A percentile compares a stretch with the other conserved stretches of the same genome.
phyloP scores from a whole-genome alignment of 1,139 yeast genomes.

The Suzukiozyma palmioleophila region DNA sequence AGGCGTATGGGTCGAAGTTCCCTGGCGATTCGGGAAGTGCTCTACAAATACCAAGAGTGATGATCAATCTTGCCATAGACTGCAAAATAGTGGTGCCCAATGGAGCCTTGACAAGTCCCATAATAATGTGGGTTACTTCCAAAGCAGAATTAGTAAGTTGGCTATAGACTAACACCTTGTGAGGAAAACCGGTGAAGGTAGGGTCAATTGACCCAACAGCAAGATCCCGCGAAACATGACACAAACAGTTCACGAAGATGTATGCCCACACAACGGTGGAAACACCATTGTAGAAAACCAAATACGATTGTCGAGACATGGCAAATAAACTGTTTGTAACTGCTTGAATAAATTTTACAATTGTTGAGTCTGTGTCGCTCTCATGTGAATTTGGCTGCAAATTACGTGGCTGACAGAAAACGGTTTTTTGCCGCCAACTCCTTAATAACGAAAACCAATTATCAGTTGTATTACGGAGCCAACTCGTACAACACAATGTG shows the following conservation, averaged over 20 bases:
- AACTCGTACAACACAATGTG: too few species aligned
- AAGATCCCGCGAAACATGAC: background rate
- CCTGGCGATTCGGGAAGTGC: conserved; percentile 30
- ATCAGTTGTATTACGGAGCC: too few species aligned
- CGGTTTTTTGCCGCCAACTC: too few species aligned
- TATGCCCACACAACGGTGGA: conserved; percentile 1
- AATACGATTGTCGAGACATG: background rate
- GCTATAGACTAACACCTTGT: conserved; percentile 22
- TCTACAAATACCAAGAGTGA: conserved; percentile 29
- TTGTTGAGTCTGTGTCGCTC: background rate
- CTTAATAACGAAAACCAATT: too few species aligned
- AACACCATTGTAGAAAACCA: conserved; percentile 1
- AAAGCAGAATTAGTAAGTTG: conserved; percentile 27
- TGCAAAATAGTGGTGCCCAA: conserved; percentile 26
- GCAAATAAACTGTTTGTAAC: background rate
- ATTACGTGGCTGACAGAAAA: background rate
- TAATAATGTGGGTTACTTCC: conserved; percentile 23
- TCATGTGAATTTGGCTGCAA: conserved; percentile 1
- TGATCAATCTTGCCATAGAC: conserved; percentile 29
- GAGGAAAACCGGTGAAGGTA: conserved; percentile 21
- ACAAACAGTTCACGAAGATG: background rate
- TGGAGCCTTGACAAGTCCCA: conserved; percentile 30
- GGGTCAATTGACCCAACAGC: conserved; percentile 3
- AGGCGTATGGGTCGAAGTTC: conserved; percentile 22
- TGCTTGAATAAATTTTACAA: background rate